Evolutionary conservation across 352 stramenopile genomes (phyloP), one percentile per base, ranked within the genome.

Genomic region (Labyrinthula sp.): DNA sequence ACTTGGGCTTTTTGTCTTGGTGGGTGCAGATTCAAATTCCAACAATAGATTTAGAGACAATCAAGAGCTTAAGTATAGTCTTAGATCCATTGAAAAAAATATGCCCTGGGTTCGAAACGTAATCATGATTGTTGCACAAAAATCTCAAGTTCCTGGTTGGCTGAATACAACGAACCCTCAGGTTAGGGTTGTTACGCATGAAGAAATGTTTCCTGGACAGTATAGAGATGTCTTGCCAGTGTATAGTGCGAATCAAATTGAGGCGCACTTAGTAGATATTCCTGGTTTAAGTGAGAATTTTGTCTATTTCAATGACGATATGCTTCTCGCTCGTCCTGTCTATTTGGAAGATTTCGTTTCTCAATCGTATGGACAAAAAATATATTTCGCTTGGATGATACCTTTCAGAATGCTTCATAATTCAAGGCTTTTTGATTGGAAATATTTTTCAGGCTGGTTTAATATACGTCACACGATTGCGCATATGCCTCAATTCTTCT

Each of bases 251-350:
- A 77, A 81, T 1, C 71, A 80, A 12, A 93, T 93, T 48, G 80
- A 92, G 61, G 76, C 76, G 63, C 82, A 80, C 45, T 48, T 94
- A 6, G 80, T 92, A 59, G 77, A 77, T 45, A 89, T 94, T 45
- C 77, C 73, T 0, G 77, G 75, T 0, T 62, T 94, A 3, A 85
- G 72, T 40, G 62, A 82, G 15, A 71, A 73, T 40, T 94, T 94
- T 54, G 45, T 94, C 2, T 94, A 94, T 60, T 91, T 94, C 50
- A 94, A 93, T 56, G 82, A 94, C 58, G 81, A 94, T 59, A 80
- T 94, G 6, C 82, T 94, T 49, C 64, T 94, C 0, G 82, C 79
- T 27, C 66, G 73, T 10, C 61, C 63, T 6, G 70, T 86, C 8
- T 63, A 67, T 34, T 82, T 82, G 0, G 75, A 88, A 33, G 82